Evolutionary conservation across 192 early-diverging fungal species (phyloP).

Genomic region (Glomus cerebriforme): DNA sequence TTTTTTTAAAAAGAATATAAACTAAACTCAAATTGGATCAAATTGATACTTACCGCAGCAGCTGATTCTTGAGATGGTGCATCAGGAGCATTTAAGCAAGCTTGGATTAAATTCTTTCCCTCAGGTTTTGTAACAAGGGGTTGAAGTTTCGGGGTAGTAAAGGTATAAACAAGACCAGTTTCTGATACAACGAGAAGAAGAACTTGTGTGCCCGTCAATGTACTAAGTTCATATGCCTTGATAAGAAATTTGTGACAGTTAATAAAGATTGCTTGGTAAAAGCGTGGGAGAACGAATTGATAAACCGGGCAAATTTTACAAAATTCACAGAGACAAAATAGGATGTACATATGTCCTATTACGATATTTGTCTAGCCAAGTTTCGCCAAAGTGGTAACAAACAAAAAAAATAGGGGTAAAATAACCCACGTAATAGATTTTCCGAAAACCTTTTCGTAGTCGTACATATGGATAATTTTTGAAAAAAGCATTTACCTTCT

Average conservation of each 20-base stretch:
- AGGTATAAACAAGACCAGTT: conserved; percentile 94
- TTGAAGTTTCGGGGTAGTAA: conserved; percentile 92
- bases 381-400: neutral
- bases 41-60: conserved; percentile 33
- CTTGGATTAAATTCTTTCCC: conserved; percentile 91
- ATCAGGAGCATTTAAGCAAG: conserved; percentile 89
- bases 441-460: neutral
- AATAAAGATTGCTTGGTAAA: neutral
- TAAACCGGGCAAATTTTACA: neutral
- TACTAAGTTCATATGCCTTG: conserved; percentile 90
- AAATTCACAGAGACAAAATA: neutral
- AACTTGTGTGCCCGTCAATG: conserved; percentile 94
- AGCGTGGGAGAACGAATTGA: neutral
- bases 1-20: neutral
- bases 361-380: neutral
- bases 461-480: neutral
- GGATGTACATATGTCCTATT: neutral
- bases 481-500: conserved; percentile 58
- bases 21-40: neutral
- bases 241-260: neutral
- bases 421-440: neutral
- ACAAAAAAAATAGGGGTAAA: neutral
- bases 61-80: conserved; percentile 30
- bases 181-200: conserved; percentile 92
- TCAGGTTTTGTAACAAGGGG: conserved; percentile 89